phyloP scores from a whole-genome alignment of 768 basidiomycete species.

The Macrolepiota dolichaula region DNA sequence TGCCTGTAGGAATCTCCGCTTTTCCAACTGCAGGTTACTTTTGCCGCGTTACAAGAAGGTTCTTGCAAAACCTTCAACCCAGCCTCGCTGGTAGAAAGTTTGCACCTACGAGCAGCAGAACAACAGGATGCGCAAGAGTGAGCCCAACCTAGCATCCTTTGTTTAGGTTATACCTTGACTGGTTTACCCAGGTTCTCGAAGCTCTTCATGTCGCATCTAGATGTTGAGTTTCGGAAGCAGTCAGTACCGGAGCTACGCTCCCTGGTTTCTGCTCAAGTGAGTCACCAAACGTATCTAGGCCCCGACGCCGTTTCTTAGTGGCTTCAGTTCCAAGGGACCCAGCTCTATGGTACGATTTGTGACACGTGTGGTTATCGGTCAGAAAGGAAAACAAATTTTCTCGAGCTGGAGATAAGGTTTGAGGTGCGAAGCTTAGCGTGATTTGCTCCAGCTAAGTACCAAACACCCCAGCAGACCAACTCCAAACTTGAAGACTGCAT shows the following conservation, averaged over 20 bases:
- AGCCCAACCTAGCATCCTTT: constrained; percentile 17
- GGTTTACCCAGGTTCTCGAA: constrained; percentile 74
- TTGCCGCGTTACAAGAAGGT: constrained; percentile 82
- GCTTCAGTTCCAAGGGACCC: constrained; percentile 80
- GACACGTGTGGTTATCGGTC: constrained; percentile 64
- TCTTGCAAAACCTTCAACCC: constrained; percentile 77
- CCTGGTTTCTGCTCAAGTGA: constrained; percentile 72
- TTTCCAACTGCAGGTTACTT: constrained; percentile 74
- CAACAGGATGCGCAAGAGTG: constrained; percentile 99
- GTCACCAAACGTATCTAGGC: background rate
- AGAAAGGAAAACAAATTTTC: constrained; percentile 67
- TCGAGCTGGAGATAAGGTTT: constrained; percentile 87
- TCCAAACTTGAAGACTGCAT: constrained; percentile 74
- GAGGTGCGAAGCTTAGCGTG: constrained; percentile 41
- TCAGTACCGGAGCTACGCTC: constrained; percentile 54
- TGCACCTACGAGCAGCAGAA: constrained; percentile 76
- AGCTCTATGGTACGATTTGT: constrained; percentile 81
- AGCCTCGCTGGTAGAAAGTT: constrained; percentile 75
- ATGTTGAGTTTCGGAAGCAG: constrained; percentile 85
- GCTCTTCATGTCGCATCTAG: constrained; percentile 87
- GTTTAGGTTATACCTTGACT: constrained; percentile 5
- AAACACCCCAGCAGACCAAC: constrained; percentile 47
- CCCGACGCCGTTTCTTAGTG: background rate
- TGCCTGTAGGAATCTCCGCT: constrained; percentile 65
- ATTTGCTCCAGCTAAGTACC: background rate